Conservation (phyloP, 2,329 filamentous ascomycete genomes). For the Penicillium psychrosexuale region DNA sequence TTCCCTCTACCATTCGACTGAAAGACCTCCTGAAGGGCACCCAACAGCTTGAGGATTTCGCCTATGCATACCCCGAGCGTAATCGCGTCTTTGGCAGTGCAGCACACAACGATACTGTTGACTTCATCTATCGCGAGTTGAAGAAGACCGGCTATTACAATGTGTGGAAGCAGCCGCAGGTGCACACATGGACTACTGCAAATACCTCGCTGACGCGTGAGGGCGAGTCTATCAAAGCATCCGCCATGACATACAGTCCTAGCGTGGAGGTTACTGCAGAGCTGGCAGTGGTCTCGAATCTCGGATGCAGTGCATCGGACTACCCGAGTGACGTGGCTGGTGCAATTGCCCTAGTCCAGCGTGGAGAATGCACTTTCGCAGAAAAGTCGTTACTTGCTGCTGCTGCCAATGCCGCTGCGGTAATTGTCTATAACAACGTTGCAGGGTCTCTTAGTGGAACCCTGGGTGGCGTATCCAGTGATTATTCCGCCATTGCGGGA, state of each 20-base stretch:
- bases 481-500: slow-evolving; percentile 61
- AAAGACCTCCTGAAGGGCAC: slow-evolving; percentile 59
- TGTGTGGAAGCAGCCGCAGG: slow-evolving; percentile 56
- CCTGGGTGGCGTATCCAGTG: slow-evolving; percentile 56
- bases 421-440: slow-evolving; percentile 72
- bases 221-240: slow-evolving; percentile 50
- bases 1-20: slow-evolving; percentile 46
- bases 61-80: slow-evolving; percentile 28
- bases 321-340: slow-evolving; percentile 58
- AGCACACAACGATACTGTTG: slow-evolving; percentile 63
- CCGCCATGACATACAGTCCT: slow-evolving; percentile 64
- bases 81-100: slow-evolving; percentile 31
- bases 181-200: slow-evolving; percentile 58
- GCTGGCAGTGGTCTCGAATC: slow-evolving; percentile 59
- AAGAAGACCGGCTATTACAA: slow-evolving; percentile 39
- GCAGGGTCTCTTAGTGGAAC: slow-evolving; percentile 64
- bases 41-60: slow-evolving; percentile 50
- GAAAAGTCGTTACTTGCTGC: slow-evolving; percentile 67
- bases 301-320: slow-evolving; percentile 63
- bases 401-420: slow-evolving; percentile 66
- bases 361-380: slow-evolving; percentile 69
- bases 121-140: slow-evolving; percentile 60
- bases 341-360: slow-evolving; percentile 67
- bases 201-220: slow-evolving; percentile 58
- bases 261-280: slow-evolving; percentile 26